Base-by-base conservation (phyloP, 352 stramenopile species). In the Pythium phragmiticola region DNA sequence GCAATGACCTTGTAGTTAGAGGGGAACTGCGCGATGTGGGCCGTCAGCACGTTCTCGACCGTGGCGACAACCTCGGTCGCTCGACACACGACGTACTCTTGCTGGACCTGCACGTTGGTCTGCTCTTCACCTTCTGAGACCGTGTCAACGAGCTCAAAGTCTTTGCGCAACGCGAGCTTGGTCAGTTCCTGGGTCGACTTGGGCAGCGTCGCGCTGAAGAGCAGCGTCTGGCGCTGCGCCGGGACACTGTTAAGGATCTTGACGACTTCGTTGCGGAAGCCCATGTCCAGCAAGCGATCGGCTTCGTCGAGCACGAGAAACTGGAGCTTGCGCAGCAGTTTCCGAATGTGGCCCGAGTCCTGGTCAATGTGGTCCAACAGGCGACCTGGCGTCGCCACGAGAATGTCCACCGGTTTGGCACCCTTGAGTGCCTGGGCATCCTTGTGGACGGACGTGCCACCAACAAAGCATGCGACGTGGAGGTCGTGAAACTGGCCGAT, bases 261-360 rank as follows among this genome's bases (percentile, higher is more conserved):
- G 61, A 94, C 83, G 64, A 98, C 96, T 58, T 98, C 89, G 2
- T 82, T 84, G 19, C 83, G 78, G 69, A 99, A 97, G 11, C 97
- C 96, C 87, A 98, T 98, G 74, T 99, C 97, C 19, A 99, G 70
- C 23, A 99, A 77, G 14, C 96, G 88, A 72, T 99, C 97, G 3
- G 91, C 95, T 84, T 99, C 97, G 70, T 99, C 97, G 45, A 99
- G 74, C 62, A 97, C 78, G 34, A 96, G 70, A 19, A 88, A 75
- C 49, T 68, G 69, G 9, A 74, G 42, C 63, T 91, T 78, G 39
- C 70, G 66, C 13, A 90, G 46, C 26, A 75, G 76, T 45, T 63
- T 59, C 3, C 78, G 76, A 53, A 98, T 95, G 28, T 82, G 80
- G 23, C 88, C 94, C 14, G 92, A 96, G 71, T 90, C 75, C 68